phyloP scores from a whole-genome alignment of 495 filamentous ascomycete genomes.

The Tetracladium marchalianum region DNA sequence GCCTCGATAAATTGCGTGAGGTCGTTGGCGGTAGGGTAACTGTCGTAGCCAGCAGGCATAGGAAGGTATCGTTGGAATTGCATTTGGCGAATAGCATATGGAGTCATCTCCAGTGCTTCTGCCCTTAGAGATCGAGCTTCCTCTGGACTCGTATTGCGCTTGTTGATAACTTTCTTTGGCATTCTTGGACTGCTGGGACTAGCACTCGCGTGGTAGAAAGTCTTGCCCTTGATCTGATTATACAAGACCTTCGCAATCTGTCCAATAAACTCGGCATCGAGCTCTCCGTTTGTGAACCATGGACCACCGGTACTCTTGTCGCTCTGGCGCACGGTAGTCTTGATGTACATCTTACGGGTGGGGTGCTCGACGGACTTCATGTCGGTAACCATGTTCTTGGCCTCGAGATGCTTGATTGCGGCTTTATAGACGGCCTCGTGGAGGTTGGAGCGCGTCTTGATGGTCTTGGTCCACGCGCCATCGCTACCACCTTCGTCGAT shows the following conservation, averaged over 20 bases:
- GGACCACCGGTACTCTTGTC: slow-evolving; percentile 86
- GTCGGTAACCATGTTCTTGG: slow-evolving; percentile 42
- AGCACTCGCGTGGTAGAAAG: slow-evolving; percentile 41
- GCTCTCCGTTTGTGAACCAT: slow-evolving; percentile 82
- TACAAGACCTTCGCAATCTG: slow-evolving; percentile 57
- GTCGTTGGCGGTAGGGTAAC: slow-evolving; percentile 65
- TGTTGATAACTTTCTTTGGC: slow-evolving; percentile 34
- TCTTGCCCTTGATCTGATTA: slow-evolving; percentile 56
- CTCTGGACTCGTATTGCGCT: slow-evolving; percentile 17
- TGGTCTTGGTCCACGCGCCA: slow-evolving; percentile 79
- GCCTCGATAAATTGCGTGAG: slow-evolving; percentile 63
- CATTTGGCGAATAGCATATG: slow-evolving; percentile 31
- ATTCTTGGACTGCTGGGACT: slow-evolving; percentile 5
- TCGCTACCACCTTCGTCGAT: slow-evolving; percentile 74
- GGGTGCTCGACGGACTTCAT: slow-evolving; percentile 57
- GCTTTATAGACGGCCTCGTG: slow-evolving; percentile 69
- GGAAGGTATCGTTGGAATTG: slow-evolving; percentile 34
- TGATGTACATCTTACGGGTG: slow-evolving; percentile 75
- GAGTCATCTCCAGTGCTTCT: slow-evolving; percentile 23
- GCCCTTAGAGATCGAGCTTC: slow-evolving; percentile 25
- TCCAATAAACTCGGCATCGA: slow-evolving; percentile 80
- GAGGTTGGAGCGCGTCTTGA: slow-evolving; percentile 64
- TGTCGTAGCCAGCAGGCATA: slow-evolving; percentile 55
- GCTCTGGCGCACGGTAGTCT: slow-evolving; percentile 61
- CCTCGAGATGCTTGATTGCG: slow-evolving; percentile 66